phyloP scores from a whole-genome alignment of 441 rosid species.

The Pelargonium australe region DNA sequence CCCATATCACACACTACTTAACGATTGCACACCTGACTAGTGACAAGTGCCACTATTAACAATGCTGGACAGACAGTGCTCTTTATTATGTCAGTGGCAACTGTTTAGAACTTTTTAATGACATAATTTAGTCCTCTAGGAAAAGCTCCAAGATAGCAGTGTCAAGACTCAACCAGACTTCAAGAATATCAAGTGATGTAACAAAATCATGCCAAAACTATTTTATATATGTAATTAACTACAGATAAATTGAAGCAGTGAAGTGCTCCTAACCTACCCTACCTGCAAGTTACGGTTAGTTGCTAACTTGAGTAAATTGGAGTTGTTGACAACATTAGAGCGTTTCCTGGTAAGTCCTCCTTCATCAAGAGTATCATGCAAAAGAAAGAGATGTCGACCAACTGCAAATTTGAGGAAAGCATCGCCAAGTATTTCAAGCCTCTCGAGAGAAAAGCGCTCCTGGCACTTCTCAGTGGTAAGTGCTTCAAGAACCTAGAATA shows the following conservation, averaged over 20 bases:
- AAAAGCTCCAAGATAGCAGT: background rate
- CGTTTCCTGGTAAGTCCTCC: slow-evolving; percentile 82
- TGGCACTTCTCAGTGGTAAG: slow-evolving; percentile 96
- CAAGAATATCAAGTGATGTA: background rate
- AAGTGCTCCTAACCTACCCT: slow-evolving; percentile 14
- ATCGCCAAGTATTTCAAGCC: slow-evolving; percentile 92
- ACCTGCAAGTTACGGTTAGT: slow-evolving; percentile 70
- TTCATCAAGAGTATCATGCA: slow-evolving; percentile 71
- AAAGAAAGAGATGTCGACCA: slow-evolving; percentile 74
- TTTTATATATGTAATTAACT: background rate
- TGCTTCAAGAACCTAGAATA: slow-evolving; percentile 73
- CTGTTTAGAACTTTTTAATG: background rate
- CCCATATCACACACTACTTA: background rate
- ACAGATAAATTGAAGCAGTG: background rate
- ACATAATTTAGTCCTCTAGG: background rate
- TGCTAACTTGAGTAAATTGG: slow-evolving; percentile 69
- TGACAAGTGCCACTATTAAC: background rate
- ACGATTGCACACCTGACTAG: background rate
- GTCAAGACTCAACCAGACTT: background rate
- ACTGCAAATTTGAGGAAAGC: slow-evolving; percentile 90
- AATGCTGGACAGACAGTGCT: background rate
- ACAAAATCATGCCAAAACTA: background rate
- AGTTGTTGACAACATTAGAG: slow-evolving; percentile 75
- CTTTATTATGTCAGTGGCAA: background rate
- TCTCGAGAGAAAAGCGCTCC: slow-evolving; percentile 93